phyloP scores from a whole-genome alignment of 495 filamentous ascomycete species.

The Neurospora pannonica region DNA sequence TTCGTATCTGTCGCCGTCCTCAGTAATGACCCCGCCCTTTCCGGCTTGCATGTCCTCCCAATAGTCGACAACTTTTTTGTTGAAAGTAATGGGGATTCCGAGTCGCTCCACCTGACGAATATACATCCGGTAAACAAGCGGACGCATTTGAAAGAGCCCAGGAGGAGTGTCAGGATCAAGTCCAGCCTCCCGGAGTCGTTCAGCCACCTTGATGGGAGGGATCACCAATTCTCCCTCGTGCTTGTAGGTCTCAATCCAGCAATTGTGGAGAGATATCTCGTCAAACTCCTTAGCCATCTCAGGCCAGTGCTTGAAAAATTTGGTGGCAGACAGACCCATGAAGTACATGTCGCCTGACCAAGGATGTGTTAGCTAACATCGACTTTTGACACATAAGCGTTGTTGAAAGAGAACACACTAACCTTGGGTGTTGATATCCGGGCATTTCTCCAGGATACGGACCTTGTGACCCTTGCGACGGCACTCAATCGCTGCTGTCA shows the following conservation, averaged over 20 bases:
- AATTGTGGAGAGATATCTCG: slow-evolving; percentile 34
- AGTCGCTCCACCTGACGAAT: slow-evolving; percentile 39
- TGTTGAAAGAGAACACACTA: slow-evolving; percentile 13
- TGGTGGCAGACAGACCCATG: slow-evolving; percentile 40
- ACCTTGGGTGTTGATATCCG: slow-evolving; percentile 27
- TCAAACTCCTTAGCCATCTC: slow-evolving; percentile 40
- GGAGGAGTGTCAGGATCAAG: slow-evolving; percentile 29
- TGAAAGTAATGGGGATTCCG: slow-evolving; percentile 44
- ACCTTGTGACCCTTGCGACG: slow-evolving; percentile 55
- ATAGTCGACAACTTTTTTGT: slow-evolving; percentile 41
- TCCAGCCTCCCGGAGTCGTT: slow-evolving; percentile 26
- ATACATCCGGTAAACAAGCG: slow-evolving; percentile 48
- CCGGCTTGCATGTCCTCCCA: slow-evolving; percentile 33
- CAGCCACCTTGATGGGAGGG: slow-evolving; percentile 28
- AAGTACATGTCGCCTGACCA: slow-evolving; percentile 45
- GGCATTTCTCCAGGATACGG: slow-evolving; percentile 42
- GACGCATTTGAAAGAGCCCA: slow-evolving; percentile 37
- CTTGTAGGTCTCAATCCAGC: slow-evolving; percentile 44
- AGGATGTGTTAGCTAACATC: neutral
- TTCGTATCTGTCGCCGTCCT: slow-evolving; percentile 39
- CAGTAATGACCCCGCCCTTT: slow-evolving; percentile 36
- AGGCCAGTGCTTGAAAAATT: slow-evolving; percentile 49
- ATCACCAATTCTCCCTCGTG: slow-evolving; percentile 41
- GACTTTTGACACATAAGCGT: neutral
- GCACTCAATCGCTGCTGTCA: slow-evolving; percentile 57